phyloP scores from a whole-genome alignment of 2,329 filamentous ascomycete genomes.

The Colletotrichum sp. region DNA sequence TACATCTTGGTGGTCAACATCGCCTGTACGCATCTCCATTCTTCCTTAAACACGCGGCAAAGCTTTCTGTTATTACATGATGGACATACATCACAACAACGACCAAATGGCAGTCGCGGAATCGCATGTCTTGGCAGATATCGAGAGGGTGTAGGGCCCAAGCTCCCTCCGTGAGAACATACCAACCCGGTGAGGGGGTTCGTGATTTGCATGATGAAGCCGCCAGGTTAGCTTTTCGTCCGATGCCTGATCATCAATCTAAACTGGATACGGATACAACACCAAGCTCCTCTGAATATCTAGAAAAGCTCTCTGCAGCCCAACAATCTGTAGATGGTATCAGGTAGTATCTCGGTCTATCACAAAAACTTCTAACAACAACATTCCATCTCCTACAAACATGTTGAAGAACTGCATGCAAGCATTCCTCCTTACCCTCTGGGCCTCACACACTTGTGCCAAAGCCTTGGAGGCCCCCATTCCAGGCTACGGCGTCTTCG shows the following conservation, averaged over 20 bases:
- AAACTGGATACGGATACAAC: not conserved
- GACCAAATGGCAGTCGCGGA: not conserved
- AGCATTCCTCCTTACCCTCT: not conserved
- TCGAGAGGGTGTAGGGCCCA: not conserved
- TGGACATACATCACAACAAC: not conserved
- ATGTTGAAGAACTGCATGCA: not conserved
- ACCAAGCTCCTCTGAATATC: not conserved
- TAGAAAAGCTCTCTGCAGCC: not conserved
- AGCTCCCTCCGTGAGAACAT: not conserved
- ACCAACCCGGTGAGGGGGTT: not conserved
- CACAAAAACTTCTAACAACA: not conserved
- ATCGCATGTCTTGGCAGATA: not conserved
- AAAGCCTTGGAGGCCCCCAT: not conserved
- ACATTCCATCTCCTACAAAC: not conserved
- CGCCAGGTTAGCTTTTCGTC: not conserved
- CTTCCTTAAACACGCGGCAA: not conserved
- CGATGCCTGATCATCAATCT: not conserved
- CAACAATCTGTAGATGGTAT: not conserved
- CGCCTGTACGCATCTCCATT: accelerated
- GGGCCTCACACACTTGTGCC: not conserved
- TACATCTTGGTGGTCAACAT: not conserved
- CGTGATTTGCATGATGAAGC: not conserved
- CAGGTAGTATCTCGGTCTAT: not conserved
- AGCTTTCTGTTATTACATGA: not conserved
- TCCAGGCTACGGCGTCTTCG: not conserved